These are phyloP conservation scores for Vigna reflexopilosa DNA, from an alignment of 306 rosid species.

Conservation along the genomic window DNA sequence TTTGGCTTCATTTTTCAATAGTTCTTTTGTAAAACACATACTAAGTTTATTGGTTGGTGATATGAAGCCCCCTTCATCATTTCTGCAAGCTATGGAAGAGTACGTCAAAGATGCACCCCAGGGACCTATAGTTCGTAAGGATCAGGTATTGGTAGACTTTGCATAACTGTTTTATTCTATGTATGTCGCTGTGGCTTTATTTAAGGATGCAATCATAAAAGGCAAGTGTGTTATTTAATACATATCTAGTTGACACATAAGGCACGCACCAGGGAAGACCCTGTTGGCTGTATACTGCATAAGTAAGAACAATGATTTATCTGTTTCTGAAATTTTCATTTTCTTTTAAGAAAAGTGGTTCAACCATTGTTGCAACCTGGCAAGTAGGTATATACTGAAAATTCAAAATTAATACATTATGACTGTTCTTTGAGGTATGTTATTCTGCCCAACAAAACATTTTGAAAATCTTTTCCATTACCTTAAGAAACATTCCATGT, in stretches of 20 bases:
- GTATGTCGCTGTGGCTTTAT: conserved; percentile 17
- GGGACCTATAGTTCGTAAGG: conserved; percentile 71
- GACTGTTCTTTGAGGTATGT: background rate
- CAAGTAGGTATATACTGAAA: conserved; percentile 12
- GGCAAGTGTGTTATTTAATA: conserved; percentile 12
- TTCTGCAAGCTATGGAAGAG: conserved; percentile 99
- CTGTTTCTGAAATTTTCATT: conserved; percentile 23
- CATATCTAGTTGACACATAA: conserved; percentile 16
- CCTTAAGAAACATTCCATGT: background rate
- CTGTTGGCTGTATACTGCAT: conserved; percentile 10
- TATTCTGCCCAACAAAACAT: background rate
- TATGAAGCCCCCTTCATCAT: conserved; percentile 91
- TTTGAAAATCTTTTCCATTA: conserved; percentile 27
- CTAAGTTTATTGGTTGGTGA: conserved; percentile 42
- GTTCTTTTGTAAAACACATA: background rate
- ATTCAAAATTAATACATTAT: background rate
- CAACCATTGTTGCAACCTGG: conserved; percentile 28
- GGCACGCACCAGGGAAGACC: background rate
- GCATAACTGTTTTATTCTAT: conserved; percentile 21
- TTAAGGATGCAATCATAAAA: conserved; percentile 25
- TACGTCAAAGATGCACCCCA: conserved; percentile 92
- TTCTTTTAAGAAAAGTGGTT: background rate
- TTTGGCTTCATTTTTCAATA: conserved; percentile 23
- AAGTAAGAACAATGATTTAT: conserved; percentile 10
- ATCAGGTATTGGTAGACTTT: conserved; percentile 65